These are phyloP conservation scores for Coemansia reversa DNA, from an alignment of 192 early-diverging fungal species.

Conservation along the genomic window DNA sequence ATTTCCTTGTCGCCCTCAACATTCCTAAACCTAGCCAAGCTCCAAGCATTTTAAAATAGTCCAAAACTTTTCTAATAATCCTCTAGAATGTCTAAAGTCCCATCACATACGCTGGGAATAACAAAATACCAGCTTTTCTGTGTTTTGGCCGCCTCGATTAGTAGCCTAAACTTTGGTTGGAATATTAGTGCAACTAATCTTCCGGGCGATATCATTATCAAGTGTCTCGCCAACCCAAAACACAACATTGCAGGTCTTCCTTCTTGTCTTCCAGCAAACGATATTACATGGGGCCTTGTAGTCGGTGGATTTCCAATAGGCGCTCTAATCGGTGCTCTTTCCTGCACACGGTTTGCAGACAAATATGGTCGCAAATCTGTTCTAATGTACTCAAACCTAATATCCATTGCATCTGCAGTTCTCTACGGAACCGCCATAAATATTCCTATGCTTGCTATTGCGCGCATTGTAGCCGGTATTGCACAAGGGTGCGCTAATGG, in stretches of 20 bases:
- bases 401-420: constrained; percentile 61
- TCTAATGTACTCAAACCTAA: constrained; percentile 64
- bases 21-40: neutral
- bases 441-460: constrained; percentile 60
- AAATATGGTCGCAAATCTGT: constrained; percentile 60
- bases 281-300: constrained; percentile 53
- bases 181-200: constrained; percentile 56
- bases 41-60: constrained; percentile 1
- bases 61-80: neutral
- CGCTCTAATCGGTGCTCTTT: constrained; percentile 62
- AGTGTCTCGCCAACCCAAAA: constrained; percentile 34
- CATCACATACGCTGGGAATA: constrained; percentile 34
- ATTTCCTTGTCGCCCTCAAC: neutral
- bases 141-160: constrained; percentile 33
- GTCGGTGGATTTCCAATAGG: constrained; percentile 60
- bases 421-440: constrained; percentile 58
- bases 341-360: constrained; percentile 56
- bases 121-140: constrained; percentile 53
- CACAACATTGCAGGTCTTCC: constrained; percentile 27
- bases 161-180: constrained; percentile 53
- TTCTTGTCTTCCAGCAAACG: constrained; percentile 32
- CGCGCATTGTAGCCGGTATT: constrained; percentile 69
- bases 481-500: constrained; percentile 63
- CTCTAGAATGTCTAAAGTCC: neutral
- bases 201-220: constrained; percentile 51